phyloP scores from a whole-genome alignment of 108 stramenopile species.

The Cyclostephanos invisitatus region DNA sequence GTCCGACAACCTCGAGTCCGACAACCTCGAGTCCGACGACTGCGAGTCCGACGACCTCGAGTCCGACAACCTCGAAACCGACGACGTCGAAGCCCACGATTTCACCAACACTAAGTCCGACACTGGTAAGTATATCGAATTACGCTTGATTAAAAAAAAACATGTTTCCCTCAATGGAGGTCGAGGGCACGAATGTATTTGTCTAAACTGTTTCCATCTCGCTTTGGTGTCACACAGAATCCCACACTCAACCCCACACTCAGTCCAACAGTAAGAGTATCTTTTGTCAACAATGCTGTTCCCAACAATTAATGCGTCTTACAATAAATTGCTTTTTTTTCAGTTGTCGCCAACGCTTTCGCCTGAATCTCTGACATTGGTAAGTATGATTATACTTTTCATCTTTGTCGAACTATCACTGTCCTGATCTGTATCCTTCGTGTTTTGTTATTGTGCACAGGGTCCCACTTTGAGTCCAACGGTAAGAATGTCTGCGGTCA shows the following conservation, averaged over 20 bases:
- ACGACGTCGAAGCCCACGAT: neutral
- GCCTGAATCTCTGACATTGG: neutral
- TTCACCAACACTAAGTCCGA: neutral
- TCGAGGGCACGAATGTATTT: too few species aligned
- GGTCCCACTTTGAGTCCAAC: neutral
- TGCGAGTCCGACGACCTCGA: too few species aligned
- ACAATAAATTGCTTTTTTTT: neutral
- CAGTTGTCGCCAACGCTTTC: neutral
- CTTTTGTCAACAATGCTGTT: neutral
- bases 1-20: neutral
- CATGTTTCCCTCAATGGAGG: too few species aligned
- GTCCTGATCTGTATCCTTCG: too few species aligned
- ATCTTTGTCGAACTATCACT: too few species aligned
- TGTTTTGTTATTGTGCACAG: neutral
- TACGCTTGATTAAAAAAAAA: too few species aligned
- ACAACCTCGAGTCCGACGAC: neutral
- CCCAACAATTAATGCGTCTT: neutral
- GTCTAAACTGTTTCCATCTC: too few species aligned
- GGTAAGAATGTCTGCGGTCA: neutral
- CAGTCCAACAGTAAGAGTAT: neutral
- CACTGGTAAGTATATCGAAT: neutral
- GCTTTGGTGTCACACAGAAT: neutral
- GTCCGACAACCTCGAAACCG: neutral
- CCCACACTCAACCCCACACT: constrained; percentile 1
- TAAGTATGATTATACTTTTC: neutral